phyloP scores from a whole-genome alignment of 345 rosid species.

The Eucalyptus globulus region DNA sequence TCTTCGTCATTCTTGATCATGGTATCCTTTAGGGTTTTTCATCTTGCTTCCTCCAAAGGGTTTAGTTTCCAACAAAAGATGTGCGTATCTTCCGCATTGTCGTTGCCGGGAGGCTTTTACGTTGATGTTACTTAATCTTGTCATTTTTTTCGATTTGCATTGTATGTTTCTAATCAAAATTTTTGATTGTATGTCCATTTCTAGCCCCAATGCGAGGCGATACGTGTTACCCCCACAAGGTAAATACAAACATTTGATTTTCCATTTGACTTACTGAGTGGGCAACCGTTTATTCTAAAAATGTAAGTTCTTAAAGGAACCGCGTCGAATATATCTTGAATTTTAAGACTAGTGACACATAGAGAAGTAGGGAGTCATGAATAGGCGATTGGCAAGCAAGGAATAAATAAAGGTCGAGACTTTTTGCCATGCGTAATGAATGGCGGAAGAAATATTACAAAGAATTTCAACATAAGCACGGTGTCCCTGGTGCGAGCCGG shows the following conservation, averaged over 20 bases:
- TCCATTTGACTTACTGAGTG: background rate
- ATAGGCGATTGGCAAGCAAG: background rate
- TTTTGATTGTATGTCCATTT: background rate
- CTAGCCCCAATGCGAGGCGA: background rate
- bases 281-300: background rate
- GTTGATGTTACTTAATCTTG: background rate
- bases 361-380: background rate
- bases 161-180: rapidly evolving
- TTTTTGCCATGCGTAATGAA: background rate
- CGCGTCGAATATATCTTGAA: background rate
- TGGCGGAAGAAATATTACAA: background rate
- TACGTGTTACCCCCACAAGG: background rate
- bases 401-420: background rate
- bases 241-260: background rate
- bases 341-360: background rate
- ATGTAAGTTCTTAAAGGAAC: background rate
- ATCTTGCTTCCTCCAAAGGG: background rate
- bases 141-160: background rate
- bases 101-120: background rate
- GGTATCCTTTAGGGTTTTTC: background rate
- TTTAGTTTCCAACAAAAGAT: background rate
- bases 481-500: background rate
- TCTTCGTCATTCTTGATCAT: background rate
- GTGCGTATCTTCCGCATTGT: background rate
- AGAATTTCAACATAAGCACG: background rate